phyloP scores from a whole-genome alignment of 805 yeast genomes.

The Groenewaldozyma salmanticensis region DNA sequence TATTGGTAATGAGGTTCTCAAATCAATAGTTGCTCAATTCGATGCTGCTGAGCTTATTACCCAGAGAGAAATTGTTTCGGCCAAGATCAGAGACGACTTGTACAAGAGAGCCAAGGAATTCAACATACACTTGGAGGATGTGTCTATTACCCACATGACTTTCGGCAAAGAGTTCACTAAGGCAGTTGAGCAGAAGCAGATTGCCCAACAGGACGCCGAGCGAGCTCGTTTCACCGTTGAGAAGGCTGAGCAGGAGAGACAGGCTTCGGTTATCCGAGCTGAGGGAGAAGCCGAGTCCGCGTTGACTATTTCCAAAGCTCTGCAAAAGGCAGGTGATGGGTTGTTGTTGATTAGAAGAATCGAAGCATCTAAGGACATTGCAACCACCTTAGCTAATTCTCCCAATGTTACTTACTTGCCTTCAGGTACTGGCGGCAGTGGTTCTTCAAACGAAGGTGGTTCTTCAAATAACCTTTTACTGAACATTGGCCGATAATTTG shows the following conservation, averaged over 20 bases:
- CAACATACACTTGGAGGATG: slow-evolving; percentile 88
- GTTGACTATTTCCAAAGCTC: slow-evolving; percentile 84
- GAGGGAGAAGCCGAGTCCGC: slow-evolving; percentile 99
- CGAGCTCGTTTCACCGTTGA: slow-evolving; percentile 89
- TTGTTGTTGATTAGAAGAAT: slow-evolving; percentile 85
- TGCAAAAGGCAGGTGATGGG: slow-evolving; percentile 93
- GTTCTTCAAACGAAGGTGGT: slow-evolving; percentile 27
- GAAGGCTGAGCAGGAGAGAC: slow-evolving; percentile 94
- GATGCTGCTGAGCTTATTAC: slow-evolving; percentile 96
- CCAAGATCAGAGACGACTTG: slow-evolving; percentile 79
- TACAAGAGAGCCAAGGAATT: slow-evolving; percentile 78
- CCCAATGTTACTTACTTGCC: slow-evolving; percentile 89
- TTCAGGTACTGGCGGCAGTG: slow-evolving; percentile 31
- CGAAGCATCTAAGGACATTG: slow-evolving; percentile 95
- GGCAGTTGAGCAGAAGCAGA: slow-evolving; percentile 97
- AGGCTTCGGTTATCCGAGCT: slow-evolving; percentile 90
- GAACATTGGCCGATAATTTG: slow-evolving; percentile 26
- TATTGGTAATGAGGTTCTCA: slow-evolving; percentile 83
- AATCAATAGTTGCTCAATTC: slow-evolving; percentile 84
- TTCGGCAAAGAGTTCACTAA: slow-evolving; percentile 95
- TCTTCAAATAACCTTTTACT: slow-evolving; percentile 22
- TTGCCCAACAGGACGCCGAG: slow-evolving; percentile 99
- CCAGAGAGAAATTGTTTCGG: slow-evolving; percentile 90
- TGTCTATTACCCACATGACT: slow-evolving; percentile 94
- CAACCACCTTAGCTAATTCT: slow-evolving; percentile 71